Base-by-base conservation (phyloP, 2,329 filamentous ascomycete genomes). In the Cylindrodendrum hubeiense region DNA sequence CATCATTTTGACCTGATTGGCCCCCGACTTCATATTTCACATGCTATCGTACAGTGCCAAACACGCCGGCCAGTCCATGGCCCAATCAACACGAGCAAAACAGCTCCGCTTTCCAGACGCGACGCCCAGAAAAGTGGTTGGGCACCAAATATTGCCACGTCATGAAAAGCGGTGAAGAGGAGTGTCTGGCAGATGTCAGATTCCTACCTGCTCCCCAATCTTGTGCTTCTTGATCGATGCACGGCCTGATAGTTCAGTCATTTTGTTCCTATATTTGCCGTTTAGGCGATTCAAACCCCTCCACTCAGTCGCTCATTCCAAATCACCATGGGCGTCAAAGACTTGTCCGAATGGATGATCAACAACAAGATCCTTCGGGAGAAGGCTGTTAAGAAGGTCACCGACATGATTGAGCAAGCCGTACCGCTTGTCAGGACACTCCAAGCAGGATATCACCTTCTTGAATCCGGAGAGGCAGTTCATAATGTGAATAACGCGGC, bases 391-490 rank as follows among this genome's bases (percentile, higher is more conserved):
- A 53, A 53, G n/a, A 53, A 19, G 33, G 50, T 41, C 33, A 41
- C 50, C 21, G 50, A 53, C 1, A n/a, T 39, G 30, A 21, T 50
- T 3, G 47, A 22, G 47, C 33, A 26, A 8, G 28, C 47, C 6
- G 28, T 50, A 6, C 68, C 68, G 4, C 66, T 71, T 19, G 53
- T 71, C 33, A 75, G 70, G 37, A 74, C 71, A 49, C 65, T 74
- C 12, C 72, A 75, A 52, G 72, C 72, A 22, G 72, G 72, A n/a
- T 63, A 71, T 44, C 69, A 71, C n/a, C 60, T 74, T 51, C 51
- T 70, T 47, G 72, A 74, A n/a, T 53, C 70, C 2, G 72, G 72
- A n/a, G 71, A 74, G 13, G 65, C 65, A 15, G 60, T 74, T 12
- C 61, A 73, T 10, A 72, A 75, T 34, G 64, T 71, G 10, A 74